phyloP scores from a whole-genome alignment of 306 rosid genomes.

The Neltuma alba region DNA sequence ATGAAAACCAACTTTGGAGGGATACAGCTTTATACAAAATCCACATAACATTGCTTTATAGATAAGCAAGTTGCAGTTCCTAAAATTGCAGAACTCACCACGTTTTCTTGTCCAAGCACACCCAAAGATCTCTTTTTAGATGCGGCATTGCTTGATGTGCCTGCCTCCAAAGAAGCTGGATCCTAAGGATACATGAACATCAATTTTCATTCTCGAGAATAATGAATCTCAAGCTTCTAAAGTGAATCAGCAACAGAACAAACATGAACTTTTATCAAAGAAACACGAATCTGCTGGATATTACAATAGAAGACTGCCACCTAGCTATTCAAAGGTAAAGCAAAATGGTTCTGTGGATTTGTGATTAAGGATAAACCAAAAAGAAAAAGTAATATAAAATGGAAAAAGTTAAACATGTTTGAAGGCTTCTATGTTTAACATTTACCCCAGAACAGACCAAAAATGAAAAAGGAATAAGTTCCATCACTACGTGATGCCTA shows the following conservation, averaged over 20 bases:
- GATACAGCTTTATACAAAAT: neutral
- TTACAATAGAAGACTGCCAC: constrained; percentile 18
- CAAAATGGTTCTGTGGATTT: constrained; percentile 5
- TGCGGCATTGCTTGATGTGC: constrained; percentile 47
- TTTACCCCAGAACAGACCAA: constrained; percentile 23
- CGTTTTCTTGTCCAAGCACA: constrained; percentile 42
- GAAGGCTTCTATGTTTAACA: constrained; percentile 13
- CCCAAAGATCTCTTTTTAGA: constrained; percentile 55
- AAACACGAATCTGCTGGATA: neutral
- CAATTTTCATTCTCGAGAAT: constrained; percentile 27
- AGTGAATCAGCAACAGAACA: constrained; percentile 11
- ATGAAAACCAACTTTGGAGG: constrained; percentile 15
- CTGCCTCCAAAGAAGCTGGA: constrained; percentile 54
- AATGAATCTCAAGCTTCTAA: constrained; percentile 20
- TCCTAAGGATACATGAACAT: constrained; percentile 49
- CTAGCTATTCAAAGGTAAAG: constrained; percentile 22
- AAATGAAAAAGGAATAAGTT: constrained; percentile 12
- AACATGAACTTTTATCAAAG: constrained; percentile 26
- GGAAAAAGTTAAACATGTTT: constrained; percentile 1
- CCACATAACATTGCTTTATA: constrained; percentile 23
- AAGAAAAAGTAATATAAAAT: constrained; percentile 11
- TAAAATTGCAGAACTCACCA: constrained; percentile 49
- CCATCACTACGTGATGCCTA: constrained; percentile 18
- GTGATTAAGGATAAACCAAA: constrained; percentile 30
- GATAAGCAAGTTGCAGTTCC: constrained; percentile 20